These are phyloP conservation scores for Arthromyces matolae DNA, from an alignment of 768 basidiomycete genomes.

Conservation along the genomic window DNA sequence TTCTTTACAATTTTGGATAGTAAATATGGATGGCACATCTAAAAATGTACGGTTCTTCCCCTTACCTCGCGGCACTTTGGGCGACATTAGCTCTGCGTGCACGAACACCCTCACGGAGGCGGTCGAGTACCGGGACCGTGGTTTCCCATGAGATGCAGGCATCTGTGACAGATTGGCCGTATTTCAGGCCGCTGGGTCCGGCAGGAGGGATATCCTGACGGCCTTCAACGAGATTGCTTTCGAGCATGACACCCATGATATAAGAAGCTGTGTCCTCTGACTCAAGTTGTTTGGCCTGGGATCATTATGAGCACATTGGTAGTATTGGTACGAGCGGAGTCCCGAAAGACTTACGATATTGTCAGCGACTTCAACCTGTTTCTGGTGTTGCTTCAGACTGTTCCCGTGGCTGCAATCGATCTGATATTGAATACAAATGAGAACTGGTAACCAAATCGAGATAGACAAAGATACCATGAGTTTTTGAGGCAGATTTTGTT, in stretches of 20 bases:
- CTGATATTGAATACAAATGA: conserved; percentile 35
- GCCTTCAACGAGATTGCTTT: conserved; percentile 86
- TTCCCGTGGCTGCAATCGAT: conserved; percentile 98
- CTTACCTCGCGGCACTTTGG: conserved; percentile 17
- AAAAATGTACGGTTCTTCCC: not conserved
- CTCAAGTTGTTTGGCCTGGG: conserved; percentile 69
- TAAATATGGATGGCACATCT: not conserved
- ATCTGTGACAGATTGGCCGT: conserved; percentile 87
- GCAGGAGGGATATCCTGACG: conserved; percentile 77
- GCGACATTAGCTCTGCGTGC: conserved; percentile 59
- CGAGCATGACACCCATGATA: conserved; percentile 95
- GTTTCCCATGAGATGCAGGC: conserved; percentile 89
- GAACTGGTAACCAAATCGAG: not conserved
- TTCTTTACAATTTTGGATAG: too few species aligned
- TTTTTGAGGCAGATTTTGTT: conserved; percentile 73
- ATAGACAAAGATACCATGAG: conserved; percentile 66
- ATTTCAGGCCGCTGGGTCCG: conserved; percentile 70
- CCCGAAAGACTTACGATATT: conserved; percentile 63
- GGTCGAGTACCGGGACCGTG: conserved; percentile 77
- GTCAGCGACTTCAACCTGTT: conserved; percentile 85
- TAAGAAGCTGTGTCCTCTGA: conserved; percentile 62
- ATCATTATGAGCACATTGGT: not conserved
- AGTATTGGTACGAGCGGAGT: not conserved
- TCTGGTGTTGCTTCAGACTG: conserved; percentile 85
- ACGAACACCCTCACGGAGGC: conserved; percentile 83